phyloP scores from a whole-genome alignment of 179 eudicot genomes.

The Actinidia arguta region DNA sequence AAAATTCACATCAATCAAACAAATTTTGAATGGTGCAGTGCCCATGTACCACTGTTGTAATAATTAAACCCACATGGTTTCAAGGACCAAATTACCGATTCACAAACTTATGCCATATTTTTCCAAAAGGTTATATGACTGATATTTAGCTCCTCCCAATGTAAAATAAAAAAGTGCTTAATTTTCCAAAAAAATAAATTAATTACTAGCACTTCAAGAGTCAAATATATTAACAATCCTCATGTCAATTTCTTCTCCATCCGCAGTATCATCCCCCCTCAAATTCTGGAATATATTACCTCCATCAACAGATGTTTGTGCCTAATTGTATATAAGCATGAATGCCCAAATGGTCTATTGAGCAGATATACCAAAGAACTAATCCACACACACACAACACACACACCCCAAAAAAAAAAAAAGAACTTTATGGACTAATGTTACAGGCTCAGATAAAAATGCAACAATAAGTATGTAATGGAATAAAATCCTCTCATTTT shows the following conservation, averaged over 20 bases:
- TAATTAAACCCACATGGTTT: background rate
- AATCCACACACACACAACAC: background rate
- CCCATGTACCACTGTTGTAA: slow-evolving; percentile 1
- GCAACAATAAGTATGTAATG: background rate
- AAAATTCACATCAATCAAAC: slow-evolving; percentile 1
- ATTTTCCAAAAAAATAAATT: background rate
- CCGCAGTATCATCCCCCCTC: background rate
- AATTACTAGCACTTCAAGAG: slow-evolving; percentile 7
- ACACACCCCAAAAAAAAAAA: background rate
- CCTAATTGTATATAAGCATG: background rate
- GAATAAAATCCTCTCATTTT: slow-evolving; percentile 8
- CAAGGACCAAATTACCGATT: background rate
- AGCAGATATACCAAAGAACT: background rate
- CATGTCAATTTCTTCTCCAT: slow-evolving; percentile 5
- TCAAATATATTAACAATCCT: slow-evolving; percentile 8
- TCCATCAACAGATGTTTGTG: background rate
- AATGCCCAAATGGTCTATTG: background rate
- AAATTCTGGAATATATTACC: background rate
- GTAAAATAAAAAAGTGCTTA: background rate
- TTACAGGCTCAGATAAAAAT: background rate
- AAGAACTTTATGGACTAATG: background rate
- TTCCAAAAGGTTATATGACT: background rate
- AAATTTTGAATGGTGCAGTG: background rate
- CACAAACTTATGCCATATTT: background rate
- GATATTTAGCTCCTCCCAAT: background rate